Evolutionary conservation across 768 basidiomycete species (phyloP).

Genomic region (Astraeus odoratus): DNA sequence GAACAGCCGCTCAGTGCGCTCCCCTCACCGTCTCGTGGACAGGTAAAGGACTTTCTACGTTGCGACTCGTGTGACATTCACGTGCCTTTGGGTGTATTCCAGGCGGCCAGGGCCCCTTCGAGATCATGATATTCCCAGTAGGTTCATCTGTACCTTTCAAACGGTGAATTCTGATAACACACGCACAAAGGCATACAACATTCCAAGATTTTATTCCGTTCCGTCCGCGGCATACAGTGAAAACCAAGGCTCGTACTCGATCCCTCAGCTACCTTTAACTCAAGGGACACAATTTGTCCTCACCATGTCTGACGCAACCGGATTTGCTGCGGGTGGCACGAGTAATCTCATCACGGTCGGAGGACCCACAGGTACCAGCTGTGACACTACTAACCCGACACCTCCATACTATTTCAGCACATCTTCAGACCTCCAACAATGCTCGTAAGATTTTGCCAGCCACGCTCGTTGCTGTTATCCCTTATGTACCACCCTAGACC

Average conservation of each 20-base stretch:
- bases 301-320: slow-evolving; percentile 67
- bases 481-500: slow-evolving; percentile 28
- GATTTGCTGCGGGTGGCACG: slow-evolving; percentile 61
- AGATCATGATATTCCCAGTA: slow-evolving; percentile 45
- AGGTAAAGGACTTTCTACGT: slow-evolving; percentile 36
- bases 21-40: slow-evolving; percentile 54
- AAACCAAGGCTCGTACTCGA: slow-evolving; percentile 46
- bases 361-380: slow-evolving; percentile 34
- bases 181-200: slow-evolving; percentile 40
- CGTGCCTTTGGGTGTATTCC: slow-evolving; percentile 2
- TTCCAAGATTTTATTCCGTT: slow-evolving; percentile 47
- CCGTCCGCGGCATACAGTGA: slow-evolving; percentile 47
- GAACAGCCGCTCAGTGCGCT: slow-evolving; percentile 53
- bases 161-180: slow-evolving; percentile 1
- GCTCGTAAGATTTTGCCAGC: slow-evolving; percentile 36
- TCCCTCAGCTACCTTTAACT: slow-evolving; percentile 36
- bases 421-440: slow-evolving; percentile 52
- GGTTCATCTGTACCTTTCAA: slow-evolving; percentile 12
- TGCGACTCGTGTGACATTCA: background rate
- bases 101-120: slow-evolving; percentile 56
- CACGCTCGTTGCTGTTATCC: background rate
- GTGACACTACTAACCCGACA: slow-evolving; percentile 42
- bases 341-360: slow-evolving; percentile 44
- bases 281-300: slow-evolving; percentile 39
- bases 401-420: slow-evolving; percentile 43